Evolutionary conservation across 441 rosid species (phyloP).

Genomic region (Brassica balearica): DNA sequence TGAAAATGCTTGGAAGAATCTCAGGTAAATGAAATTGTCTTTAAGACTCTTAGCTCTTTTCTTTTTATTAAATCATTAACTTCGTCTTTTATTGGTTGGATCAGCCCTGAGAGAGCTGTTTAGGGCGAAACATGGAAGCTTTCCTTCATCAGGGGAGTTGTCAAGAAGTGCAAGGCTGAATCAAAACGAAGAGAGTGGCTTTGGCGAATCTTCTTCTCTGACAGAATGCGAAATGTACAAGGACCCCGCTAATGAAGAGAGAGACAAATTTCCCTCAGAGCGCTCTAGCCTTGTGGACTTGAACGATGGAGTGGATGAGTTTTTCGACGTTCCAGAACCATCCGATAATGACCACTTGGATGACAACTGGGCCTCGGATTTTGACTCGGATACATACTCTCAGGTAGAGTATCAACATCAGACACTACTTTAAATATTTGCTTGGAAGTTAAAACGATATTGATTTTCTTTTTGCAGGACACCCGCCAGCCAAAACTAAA

Average conservation of each 20-base stretch:
- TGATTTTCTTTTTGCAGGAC: conserved; percentile 57
- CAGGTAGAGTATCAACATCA: conserved; percentile 58
- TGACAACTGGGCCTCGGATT: conserved; percentile 76
- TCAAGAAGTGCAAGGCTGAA: conserved; percentile 52
- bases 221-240: conserved; percentile 50
- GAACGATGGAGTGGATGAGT: conserved; percentile 87
- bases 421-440: background rate
- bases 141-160: conserved; percentile 75
- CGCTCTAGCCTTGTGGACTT: conserved; percentile 84
- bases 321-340: conserved; percentile 92
- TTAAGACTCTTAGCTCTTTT: background rate
- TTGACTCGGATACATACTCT: conserved; percentile 59
- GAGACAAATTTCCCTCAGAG: conserved; percentile 71
- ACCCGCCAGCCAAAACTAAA: conserved; percentile 69
- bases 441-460: conserved; percentile 5
- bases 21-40: conserved; percentile 60
- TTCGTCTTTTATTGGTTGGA: conserved; percentile 26
- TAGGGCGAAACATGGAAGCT: conserved; percentile 70
- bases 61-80: conserved; percentile 23
- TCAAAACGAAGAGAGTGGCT: conserved; percentile 50
- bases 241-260: conserved; percentile 60
- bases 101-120: conserved; percentile 89
- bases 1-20: conserved; percentile 89
- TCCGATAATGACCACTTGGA: conserved; percentile 68
- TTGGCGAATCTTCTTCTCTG: conserved; percentile 48